Evolutionary conservation across 2,329 filamentous ascomycete genomes (phyloP).

Genomic region (Ampelomyces quisqualis): DNA sequence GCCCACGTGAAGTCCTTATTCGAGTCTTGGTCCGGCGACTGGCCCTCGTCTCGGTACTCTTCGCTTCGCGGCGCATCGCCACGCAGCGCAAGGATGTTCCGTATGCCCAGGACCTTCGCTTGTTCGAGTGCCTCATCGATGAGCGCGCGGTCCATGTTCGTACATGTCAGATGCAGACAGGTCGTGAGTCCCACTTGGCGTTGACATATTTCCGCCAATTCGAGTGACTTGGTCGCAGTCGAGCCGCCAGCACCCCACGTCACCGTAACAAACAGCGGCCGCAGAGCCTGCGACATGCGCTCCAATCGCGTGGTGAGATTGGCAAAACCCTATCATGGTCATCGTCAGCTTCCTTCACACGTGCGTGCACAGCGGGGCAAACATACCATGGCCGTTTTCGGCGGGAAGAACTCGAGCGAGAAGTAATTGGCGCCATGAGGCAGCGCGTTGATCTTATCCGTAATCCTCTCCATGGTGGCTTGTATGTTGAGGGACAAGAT

Average conservation of each 20-base stretch:
- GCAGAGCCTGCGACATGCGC: slow-evolving; percentile 88
- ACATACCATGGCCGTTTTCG: slow-evolving; percentile 82
- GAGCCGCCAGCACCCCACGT: slow-evolving; percentile 97
- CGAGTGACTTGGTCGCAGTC: slow-evolving; percentile 85
- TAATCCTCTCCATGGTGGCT: slow-evolving; percentile 64
- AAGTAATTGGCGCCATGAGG: slow-evolving; percentile 82
- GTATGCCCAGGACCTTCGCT: slow-evolving; percentile 84
- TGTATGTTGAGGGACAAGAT: slow-evolving; percentile 1
- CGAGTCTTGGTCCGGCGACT: slow-evolving; percentile 61
- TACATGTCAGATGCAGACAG: slow-evolving; percentile 94
- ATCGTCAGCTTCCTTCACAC: slow-evolving; percentile 3
- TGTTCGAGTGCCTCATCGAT: slow-evolving; percentile 89
- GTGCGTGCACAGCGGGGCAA: slow-evolving; percentile 26
- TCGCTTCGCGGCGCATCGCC: slow-evolving; percentile 88
- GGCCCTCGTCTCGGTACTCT: slow-evolving; percentile 73
- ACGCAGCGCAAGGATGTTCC: slow-evolving; percentile 88
- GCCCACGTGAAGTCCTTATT: slow-evolving; percentile 86
- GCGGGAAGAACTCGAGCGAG: slow-evolving; percentile 98
- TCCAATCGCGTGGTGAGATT: slow-evolving; percentile 92
- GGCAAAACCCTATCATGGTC: slow-evolving; percentile 66
- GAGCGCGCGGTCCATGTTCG: slow-evolving; percentile 86
- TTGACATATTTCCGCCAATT: slow-evolving; percentile 93
- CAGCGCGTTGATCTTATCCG: slow-evolving; percentile 90
- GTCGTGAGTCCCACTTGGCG: slow-evolving; percentile 89
- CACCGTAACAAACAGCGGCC: slow-evolving; percentile 92